Conservation (phyloP, 768 basidiomycete genomes). For the Naganishia antarctica region DNA sequence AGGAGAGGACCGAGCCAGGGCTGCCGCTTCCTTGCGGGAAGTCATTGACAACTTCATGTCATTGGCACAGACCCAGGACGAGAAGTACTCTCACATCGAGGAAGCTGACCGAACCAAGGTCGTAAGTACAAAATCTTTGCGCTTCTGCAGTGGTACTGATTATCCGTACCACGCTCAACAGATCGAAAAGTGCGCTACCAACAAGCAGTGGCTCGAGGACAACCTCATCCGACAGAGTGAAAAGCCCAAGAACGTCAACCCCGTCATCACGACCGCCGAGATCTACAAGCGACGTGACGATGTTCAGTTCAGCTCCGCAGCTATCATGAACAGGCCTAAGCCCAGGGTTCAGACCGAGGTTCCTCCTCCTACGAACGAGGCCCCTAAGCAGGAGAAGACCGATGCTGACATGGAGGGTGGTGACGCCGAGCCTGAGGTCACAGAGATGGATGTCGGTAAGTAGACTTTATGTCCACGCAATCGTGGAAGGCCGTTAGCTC, state of each 20-base stretch:
- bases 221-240: conserved; percentile 79
- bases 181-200: conserved; percentile 81
- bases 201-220: conserved; percentile 95
- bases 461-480: not conserved
- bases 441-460: conserved; percentile 49
- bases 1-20: conserved; percentile 68
- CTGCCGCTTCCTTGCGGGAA: conserved; percentile 73
- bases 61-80: conserved; percentile 70
- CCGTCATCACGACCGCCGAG: conserved; percentile 73
- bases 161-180: conserved; percentile 53
- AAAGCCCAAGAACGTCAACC: conserved; percentile 79
- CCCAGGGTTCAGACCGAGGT: conserved; percentile 66
- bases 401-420: conserved; percentile 40
- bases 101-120: conserved; percentile 53
- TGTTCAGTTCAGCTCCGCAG: conserved; percentile 77
- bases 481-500: not conserved
- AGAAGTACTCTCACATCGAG: conserved; percentile 82
- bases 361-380: conserved; percentile 37
- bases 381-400: conserved; percentile 39
- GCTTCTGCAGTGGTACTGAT: not conserved
- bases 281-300: conserved; percentile 90
- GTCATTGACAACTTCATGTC: conserved; percentile 78
- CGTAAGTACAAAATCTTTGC: conserved; percentile 34
- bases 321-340: conserved; percentile 87
- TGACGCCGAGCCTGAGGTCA: conserved; percentile 37